Base-by-base conservation (phyloP, 371 early-diverging fungal species). In the Mortierella sp. region DNA sequence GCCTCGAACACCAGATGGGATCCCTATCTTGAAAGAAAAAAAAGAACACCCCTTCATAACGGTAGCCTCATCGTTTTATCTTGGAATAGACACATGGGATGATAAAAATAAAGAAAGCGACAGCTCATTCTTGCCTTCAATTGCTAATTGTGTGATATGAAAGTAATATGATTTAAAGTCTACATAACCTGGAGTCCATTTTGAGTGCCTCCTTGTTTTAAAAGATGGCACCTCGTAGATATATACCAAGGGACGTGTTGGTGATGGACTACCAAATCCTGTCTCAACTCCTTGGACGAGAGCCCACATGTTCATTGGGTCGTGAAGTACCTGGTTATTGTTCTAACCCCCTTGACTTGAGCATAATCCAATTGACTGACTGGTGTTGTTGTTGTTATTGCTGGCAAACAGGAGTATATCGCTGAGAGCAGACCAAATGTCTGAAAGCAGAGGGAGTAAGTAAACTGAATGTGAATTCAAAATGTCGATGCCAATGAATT, bases 331-430 rank as follows among this genome's bases (percentile, higher is more conserved):
- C 16, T 28, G 55, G 55, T 55, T 55, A 9, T 55, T 28, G 4
- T 20, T 55, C 55, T 12, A 28, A 55, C 55, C 55, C 55, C 55
- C 55, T 55, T 28, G 24, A 24, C 11, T 55, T 55, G 55, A 55
- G 28, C 24, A 12, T 8, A 20, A 16, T 49, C 3, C 18, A 16
- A n/a, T n/a, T n/a, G 12, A 16, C n/a, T 18, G 24, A 52, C 9
- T 22, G 20, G 24, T 18, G 52, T 52, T 20, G 9, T 22, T 52
- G 14, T 14, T 55, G 55, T 49, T 49, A 20, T 49, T 11, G 18
- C n/a, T 52, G 20, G 18, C 52, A 22, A 52, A 52, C 55, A 55
- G 55, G 55, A 55, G 55, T 55, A 14, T 28, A 55, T 49, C 6
- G 0, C 16, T 18, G 24, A 52, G 55, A 55, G 55, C 28, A 55